Evolutionary conservation across 176 grass and related monocot species (phyloP), one percentile per base, ranked within the genome.

Genomic region (Elaeis guineensis): DNA sequence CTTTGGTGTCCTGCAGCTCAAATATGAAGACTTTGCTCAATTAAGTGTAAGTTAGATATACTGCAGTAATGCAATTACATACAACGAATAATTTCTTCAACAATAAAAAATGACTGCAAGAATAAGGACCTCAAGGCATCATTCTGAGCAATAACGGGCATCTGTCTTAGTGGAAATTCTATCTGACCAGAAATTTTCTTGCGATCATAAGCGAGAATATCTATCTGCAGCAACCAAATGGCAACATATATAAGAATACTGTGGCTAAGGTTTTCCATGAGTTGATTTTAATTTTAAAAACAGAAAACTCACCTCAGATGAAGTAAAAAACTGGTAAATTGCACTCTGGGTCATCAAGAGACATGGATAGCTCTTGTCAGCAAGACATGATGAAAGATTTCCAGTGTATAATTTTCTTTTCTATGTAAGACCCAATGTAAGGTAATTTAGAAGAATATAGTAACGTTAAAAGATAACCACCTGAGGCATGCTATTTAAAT

Each of bases 401-500:
- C 16, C 32, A 23, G 35, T 49, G 6, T 19, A 17, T 25, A 19
- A 19, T 18, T 30, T 7, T 3, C 15, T 68, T 23, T 16, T 9
- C 22, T 16, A 3, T 11, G 32, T n/a, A 49, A 57, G 29, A 23
- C 17, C 17, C 16, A 29, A 9, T n/a, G 55, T 7, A 71, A 51
- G 11, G 59, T 28, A 5, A 59, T 24, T 50, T 28, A n/a, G 50
- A 11, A 26, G 19, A 50, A 11, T n/a, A 22, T 2, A 50, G 16
- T 7, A 17, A 24, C 26, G 12, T 17, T 5, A 50, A 7, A 7
- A 71, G 20, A 52, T 30, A 25, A 44, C 48, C 22, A 71, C 68
- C 68, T 71, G 56, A 28, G 55, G 68, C 6, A 57, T 71, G 29
- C 68, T 71, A 59, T 71, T 71, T 51, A 71, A 60, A 51, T 71